These are phyloP conservation scores for Leccinum pellstonianum DNA, from an alignment of 768 basidiomycete genomes.

Conservation along the genomic window DNA sequence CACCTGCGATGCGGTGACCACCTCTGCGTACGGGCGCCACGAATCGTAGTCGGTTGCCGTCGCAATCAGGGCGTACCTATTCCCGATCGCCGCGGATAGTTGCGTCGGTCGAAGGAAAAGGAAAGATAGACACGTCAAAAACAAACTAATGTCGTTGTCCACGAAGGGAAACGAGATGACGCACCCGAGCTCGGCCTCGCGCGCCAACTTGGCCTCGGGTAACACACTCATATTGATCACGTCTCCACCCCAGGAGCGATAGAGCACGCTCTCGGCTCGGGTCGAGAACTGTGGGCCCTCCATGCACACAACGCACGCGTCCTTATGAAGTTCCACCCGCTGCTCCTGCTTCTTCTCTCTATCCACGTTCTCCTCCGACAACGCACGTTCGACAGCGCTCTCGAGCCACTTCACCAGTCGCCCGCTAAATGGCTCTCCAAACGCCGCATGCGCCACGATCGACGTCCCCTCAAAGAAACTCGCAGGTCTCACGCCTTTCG, in stretches of 20 bases:
- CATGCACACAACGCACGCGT: slow-evolving; percentile 91
- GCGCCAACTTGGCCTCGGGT: slow-evolving; percentile 95
- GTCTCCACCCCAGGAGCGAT: slow-evolving; percentile 88
- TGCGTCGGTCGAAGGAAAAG: neutral
- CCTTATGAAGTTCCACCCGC: slow-evolving; percentile 67
- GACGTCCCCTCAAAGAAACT: slow-evolving; percentile 83
- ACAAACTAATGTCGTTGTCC: too few relatives aligned
- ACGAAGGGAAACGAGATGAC: neutral
- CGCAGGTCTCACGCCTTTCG: slow-evolving; percentile 87
- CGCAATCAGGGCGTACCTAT: slow-evolving; percentile 90
- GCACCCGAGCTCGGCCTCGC: slow-evolving; percentile 92
- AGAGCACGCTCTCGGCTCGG: slow-evolving; percentile 95
- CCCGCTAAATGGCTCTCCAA: slow-evolving; percentile 87
- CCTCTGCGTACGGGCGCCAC: slow-evolving; percentile 77
- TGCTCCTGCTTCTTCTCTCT: slow-evolving; percentile 44
- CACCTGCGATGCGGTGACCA: slow-evolving; percentile 90
- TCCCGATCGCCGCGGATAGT: neutral
- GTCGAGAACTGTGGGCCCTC: slow-evolving; percentile 98
- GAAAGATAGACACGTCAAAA: neutral
- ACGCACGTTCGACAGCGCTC: slow-evolving; percentile 57
- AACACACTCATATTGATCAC: slow-evolving; percentile 97
- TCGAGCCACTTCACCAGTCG: slow-evolving; percentile 67
- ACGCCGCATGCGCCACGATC: slow-evolving; percentile 89
- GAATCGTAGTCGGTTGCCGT: slow-evolving; percentile 95
- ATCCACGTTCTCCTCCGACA: slow-evolving; percentile 34